Conservation (phyloP, 768 basidiomycete genomes). For the Lentinula raphanica region DNA sequence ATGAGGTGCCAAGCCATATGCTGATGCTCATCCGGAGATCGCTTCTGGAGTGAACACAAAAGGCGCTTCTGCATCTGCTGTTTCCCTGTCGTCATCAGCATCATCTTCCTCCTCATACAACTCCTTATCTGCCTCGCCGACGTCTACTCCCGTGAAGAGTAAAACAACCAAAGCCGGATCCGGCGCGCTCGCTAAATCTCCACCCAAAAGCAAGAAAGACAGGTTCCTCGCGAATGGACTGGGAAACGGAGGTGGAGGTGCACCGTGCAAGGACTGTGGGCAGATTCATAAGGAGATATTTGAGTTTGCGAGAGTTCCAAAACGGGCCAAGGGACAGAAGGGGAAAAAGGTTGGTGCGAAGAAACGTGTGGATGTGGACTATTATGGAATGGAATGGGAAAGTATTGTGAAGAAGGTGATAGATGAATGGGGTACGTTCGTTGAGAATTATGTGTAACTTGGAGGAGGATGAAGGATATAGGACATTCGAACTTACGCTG, state of each 20-base stretch:
- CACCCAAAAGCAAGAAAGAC: background rate
- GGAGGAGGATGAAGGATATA: background rate
- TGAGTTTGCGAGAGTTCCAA: slow-evolving; percentile 51
- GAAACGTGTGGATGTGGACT: slow-evolving; percentile 13
- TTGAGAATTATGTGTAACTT: slow-evolving; percentile 36
- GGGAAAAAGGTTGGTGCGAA: background rate
- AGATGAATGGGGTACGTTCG: slow-evolving; percentile 72
- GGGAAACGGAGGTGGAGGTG: slow-evolving; percentile 14
- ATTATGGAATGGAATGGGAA: slow-evolving; percentile 71
- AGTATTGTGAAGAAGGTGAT: slow-evolving; percentile 68
- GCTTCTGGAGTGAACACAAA: background rate
- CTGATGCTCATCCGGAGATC: slow-evolving; percentile 10
- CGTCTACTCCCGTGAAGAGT: background rate
- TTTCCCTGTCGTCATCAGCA: background rate
- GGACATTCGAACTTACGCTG: background rate
- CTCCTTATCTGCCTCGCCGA: background rate
- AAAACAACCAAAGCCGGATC: background rate
- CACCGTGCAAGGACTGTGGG: slow-evolving; percentile 38
- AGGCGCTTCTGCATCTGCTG: background rate
- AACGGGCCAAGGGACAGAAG: slow-evolving; percentile 27
- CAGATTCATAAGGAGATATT: slow-evolving; percentile 75
- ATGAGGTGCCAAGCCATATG: no score
- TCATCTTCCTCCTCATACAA: background rate
- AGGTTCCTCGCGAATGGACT: slow-evolving; percentile 13
- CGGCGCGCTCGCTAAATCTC: background rate